Percentiles rank a stretch among this genome's conserved stretches.
phyloP scores from a whole-genome alignment of 192 early-diverging fungal genomes.

The Mycoemilia scoparia region DNA sequence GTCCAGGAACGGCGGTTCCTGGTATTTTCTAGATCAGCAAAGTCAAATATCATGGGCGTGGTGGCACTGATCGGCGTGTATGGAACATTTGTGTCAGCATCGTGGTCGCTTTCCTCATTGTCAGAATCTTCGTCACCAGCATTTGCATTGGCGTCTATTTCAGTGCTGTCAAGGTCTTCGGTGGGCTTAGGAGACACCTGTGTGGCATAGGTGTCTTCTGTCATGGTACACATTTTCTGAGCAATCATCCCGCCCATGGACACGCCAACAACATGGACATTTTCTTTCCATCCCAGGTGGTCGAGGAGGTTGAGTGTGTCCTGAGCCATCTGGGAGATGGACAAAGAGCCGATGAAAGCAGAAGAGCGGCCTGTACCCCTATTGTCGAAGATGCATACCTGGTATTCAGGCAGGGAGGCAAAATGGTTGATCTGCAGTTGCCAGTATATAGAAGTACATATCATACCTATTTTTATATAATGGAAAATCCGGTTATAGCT shows the following conservation, averaged over 20 bases:
- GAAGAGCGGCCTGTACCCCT: constrained; percentile 46
- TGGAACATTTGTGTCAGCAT: too few species aligned
- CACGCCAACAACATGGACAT: constrained; percentile 62
- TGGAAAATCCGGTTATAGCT: constrained; percentile 6
- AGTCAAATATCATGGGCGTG: too few species aligned
- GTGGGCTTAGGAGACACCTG: too few species aligned
- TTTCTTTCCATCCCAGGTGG: constrained; percentile 48
- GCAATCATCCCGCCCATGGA: constrained; percentile 81
- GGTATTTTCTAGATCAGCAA: too few species aligned
- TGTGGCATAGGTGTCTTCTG: constrained; percentile 24
- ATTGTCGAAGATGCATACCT: constrained; percentile 68
- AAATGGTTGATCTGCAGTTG: constrained; percentile 45
- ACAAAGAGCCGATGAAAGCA: constrained; percentile 14
- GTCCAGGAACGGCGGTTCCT: too few species aligned
- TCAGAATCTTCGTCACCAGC: background rate
- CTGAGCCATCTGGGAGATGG: constrained; percentile 57
- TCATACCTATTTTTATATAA: too few species aligned
- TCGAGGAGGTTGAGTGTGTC: constrained; percentile 52
- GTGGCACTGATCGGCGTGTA: too few species aligned
- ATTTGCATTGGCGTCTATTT: too few species aligned
- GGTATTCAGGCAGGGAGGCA: constrained; percentile 41
- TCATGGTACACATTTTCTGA: constrained; percentile 41
- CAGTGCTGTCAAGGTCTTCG: too few species aligned
- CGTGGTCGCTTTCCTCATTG: too few species aligned
- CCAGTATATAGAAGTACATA: constrained; percentile 23